phyloP scores from a whole-genome alignment of 257 asterid species.

The Solanum appendiculatum region DNA sequence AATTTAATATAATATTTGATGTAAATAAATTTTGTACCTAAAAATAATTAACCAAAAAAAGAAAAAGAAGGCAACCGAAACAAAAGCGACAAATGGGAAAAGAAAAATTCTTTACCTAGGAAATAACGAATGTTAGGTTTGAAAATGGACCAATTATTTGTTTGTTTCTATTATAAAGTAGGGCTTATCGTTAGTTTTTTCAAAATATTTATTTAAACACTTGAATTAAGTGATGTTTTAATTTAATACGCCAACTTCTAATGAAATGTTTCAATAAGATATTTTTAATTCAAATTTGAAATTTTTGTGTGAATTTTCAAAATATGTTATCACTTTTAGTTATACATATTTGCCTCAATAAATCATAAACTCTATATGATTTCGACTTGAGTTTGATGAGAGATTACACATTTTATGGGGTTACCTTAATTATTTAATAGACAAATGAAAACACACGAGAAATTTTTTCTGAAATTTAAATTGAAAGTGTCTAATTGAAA shows the following conservation, averaged over 20 bases:
- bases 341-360: too few relatives aligned
- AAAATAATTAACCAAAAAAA: not conserved
- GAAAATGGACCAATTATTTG: not conserved
- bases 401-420: not conserved
- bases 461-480: not conserved
- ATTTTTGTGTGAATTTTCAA: too few relatives aligned
- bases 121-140: not conserved
- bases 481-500: too few relatives aligned
- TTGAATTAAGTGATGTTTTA: too few relatives aligned
- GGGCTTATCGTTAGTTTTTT: not conserved
- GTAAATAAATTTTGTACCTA: too few relatives aligned
- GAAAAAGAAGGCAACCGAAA: not conserved
- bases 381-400: too few relatives aligned
- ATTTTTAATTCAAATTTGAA: too few relatives aligned
- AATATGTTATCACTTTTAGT: too few relatives aligned
- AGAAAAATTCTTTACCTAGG: not conserved
- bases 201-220: too few relatives aligned
- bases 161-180: not conserved
- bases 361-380: not conserved
- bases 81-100: not conserved
- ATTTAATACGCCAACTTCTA: not conserved
- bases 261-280: not conserved
- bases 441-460: not conserved
- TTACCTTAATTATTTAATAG: too few relatives aligned
- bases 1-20: too few relatives aligned